A percentile compares a stretch with the other conserved stretches of the same genome.
Evolutionary conservation across 208 protist species (phyloP).

Genomic region (Kentomonas sorsogonicus): DNA sequence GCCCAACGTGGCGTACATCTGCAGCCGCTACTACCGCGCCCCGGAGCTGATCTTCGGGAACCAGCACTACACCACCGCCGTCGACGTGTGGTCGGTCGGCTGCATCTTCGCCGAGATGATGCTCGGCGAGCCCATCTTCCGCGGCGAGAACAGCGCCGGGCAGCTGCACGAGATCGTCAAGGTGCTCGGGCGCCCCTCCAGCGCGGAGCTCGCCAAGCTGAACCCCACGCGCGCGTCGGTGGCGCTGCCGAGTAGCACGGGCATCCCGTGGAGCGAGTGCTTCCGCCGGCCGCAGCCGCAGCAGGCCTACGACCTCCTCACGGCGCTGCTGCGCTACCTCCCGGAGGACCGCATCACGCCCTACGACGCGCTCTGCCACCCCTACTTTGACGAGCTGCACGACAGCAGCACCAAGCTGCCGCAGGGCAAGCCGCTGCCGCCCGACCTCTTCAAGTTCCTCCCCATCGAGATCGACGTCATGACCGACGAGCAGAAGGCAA

Average conservation of each 20-base stretch:
- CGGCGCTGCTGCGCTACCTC: slow-evolving; percentile 92
- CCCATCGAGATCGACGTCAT: slow-evolving; percentile 57
- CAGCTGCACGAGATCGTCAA: slow-evolving; percentile 97
- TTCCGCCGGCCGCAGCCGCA: slow-evolving; percentile 46
- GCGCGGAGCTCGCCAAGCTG: slow-evolving; percentile 66
- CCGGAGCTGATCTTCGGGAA: slow-evolving; percentile 99
- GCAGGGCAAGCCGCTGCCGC: slow-evolving; percentile 54
- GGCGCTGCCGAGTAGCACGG: slow-evolving; percentile 40
- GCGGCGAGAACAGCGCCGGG: slow-evolving; percentile 97
- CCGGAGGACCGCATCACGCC: slow-evolving; percentile 84
- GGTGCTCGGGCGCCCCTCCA: slow-evolving; percentile 93
- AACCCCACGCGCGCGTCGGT: slow-evolving; percentile 48
- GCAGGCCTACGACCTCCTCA: slow-evolving; percentile 92
- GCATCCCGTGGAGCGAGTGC: slow-evolving; percentile 51
- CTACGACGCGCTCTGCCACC: slow-evolving; percentile 92
- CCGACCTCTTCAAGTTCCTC: slow-evolving; percentile 64
- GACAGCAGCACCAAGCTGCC: slow-evolving; percentile 64
- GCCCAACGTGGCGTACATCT: slow-evolving; percentile 99
- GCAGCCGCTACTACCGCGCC: slow-evolving; percentile 98
- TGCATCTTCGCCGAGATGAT: slow-evolving; percentile 99
- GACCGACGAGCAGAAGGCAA: slow-evolving; percentile 47
- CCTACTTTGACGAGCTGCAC: slow-evolving; percentile 98
- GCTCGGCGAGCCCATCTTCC: slow-evolving; percentile 98
- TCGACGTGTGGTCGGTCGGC: slow-evolving; percentile 99
- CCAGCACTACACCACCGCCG: slow-evolving; percentile 97